Evolutionary conservation across 1,139 yeast genomes (phyloP).

Genomic region (Saccharomyces hybrid): DNA sequence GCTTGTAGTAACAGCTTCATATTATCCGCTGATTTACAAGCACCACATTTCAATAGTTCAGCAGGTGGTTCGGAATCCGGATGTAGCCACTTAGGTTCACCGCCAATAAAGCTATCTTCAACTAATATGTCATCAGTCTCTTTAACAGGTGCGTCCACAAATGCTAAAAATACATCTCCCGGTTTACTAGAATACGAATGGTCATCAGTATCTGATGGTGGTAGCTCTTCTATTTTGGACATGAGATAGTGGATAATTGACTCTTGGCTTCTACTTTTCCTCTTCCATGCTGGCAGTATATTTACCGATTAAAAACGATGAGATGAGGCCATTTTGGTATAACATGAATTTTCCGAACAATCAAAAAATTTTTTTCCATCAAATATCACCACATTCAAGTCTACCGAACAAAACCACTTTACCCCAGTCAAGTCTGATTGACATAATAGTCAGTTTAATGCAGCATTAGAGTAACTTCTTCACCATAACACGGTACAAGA

Average conservation of each 20-base stretch:
- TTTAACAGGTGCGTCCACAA: slow-evolving; percentile 44
- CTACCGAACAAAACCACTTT: background rate
- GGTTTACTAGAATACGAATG: slow-evolving; percentile 15
- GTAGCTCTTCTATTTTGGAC: slow-evolving; percentile 13
- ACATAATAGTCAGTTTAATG: background rate
- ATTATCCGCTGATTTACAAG: slow-evolving; percentile 43
- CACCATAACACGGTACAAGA: no score
- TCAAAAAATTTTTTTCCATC: background rate
- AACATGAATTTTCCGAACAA: background rate
- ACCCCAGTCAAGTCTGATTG: background rate
- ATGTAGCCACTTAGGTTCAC: slow-evolving; percentile 57
- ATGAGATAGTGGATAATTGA: background rate
- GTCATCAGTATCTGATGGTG: slow-evolving; percentile 27
- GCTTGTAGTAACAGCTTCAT: slow-evolving; percentile 73
- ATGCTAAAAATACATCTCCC: slow-evolving; percentile 46
- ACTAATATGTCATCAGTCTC: slow-evolving; percentile 45
- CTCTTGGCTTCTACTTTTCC: background rate
- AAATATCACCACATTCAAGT: background rate
- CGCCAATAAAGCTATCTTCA: slow-evolving; percentile 78
- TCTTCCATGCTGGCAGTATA: background rate
- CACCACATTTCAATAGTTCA: slow-evolving; percentile 50
- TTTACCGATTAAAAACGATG: background rate
- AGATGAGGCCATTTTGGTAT: background rate
- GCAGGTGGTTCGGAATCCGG: slow-evolving; percentile 49
- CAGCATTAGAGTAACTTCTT: background rate